A percentile compares a stretch with the other conserved stretches of the same genome.
Evolutionary conservation across 805 yeast species (phyloP).

Genomic region (Komagataella populi): DNA sequence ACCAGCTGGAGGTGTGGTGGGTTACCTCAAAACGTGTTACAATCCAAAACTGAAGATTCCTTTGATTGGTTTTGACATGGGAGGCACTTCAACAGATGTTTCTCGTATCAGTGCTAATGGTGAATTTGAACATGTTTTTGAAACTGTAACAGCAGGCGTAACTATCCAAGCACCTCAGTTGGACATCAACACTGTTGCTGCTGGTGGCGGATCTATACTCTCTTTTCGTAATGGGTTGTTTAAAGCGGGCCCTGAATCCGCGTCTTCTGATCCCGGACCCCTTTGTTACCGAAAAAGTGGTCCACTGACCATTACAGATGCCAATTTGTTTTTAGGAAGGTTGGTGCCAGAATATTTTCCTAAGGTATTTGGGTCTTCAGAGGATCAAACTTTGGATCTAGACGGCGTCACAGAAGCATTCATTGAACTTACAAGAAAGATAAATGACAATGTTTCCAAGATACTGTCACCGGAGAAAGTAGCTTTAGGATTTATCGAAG

Average conservation of each 20-base stretch:
- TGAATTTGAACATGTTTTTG: conserved; percentile 64
- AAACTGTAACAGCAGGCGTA: conserved; percentile 73
- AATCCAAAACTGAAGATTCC: conserved; percentile 40
- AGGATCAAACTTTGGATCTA: conserved; percentile 53
- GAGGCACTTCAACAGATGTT: conserved; percentile 84
- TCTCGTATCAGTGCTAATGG: conserved; percentile 43
- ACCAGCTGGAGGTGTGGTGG: conserved; percentile 98
- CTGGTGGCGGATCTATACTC: conserved; percentile 70
- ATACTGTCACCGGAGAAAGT: conserved; percentile 47
- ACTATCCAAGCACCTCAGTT: conserved; percentile 77
- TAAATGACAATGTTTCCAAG: conserved; percentile 34
- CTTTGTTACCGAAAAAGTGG: conserved; percentile 80
- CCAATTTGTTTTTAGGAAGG: conserved; percentile 62
- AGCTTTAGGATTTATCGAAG: conserved; percentile 70
- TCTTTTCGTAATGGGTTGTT: conserved; percentile 60
- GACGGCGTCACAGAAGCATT: conserved; percentile 39
- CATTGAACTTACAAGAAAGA: conserved; percentile 33
- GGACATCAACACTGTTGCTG: conserved; percentile 73
- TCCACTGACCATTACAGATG: conserved; percentile 77
- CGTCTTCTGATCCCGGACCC: conserved; percentile 84
- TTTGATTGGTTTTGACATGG: conserved; percentile 78
- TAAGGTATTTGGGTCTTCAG: conserved; percentile 71
- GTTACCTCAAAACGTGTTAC: conserved; percentile 75
- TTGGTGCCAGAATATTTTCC: conserved; percentile 68
- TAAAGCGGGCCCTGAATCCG: conserved; percentile 79